Percentiles rank a stretch among this genome's conserved stretches.
Evolutionary conservation across 345 rosid genomes (phyloP).

Genomic region (Citrus inodora): DNA sequence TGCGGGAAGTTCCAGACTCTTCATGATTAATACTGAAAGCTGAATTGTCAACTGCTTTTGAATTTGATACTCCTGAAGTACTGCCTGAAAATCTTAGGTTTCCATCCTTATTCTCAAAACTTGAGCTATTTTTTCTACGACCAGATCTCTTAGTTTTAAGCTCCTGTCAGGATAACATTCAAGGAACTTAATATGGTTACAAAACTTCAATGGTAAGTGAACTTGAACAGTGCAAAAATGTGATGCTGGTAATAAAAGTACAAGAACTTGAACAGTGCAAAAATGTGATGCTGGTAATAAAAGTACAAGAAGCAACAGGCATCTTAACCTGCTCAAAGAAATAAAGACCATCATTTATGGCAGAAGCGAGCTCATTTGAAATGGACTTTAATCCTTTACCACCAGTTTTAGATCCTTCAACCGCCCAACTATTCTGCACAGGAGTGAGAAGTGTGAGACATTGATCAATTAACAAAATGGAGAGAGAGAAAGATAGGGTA

Average conservation of each 20-base stretch:
- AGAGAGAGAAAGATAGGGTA: neutral
- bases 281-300: neutral
- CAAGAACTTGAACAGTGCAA: neutral
- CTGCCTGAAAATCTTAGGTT: conserved; percentile 32
- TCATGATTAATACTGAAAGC: conserved; percentile 45
- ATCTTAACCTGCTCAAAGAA: conserved; percentile 81
- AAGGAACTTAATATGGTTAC: conserved; percentile 2
- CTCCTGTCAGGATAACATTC: conserved; percentile 48
- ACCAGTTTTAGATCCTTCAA: conserved; percentile 42
- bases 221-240: conserved; percentile 5
- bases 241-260: neutral
- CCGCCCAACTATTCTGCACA: conserved; percentile 67
- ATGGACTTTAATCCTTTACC: conserved; percentile 49
- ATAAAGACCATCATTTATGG: conserved; percentile 90
- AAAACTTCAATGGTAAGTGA: neutral
- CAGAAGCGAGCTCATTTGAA: conserved; percentile 74
- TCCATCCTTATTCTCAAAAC: conserved; percentile 59
- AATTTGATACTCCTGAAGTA: conserved; percentile 40
- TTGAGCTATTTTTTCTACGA: conserved; percentile 48
- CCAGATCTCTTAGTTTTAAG: conserved; percentile 56
- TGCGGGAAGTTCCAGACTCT: conserved; percentile 55
- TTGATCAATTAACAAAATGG: neutral
- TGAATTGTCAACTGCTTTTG: conserved; percentile 46
- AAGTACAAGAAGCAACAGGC: neutral
- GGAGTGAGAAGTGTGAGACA: conserved; percentile 20